Evolutionary conservation across 2,329 filamentous ascomycete genomes (phyloP).

Genomic region (Trichoderma gracile): DNA sequence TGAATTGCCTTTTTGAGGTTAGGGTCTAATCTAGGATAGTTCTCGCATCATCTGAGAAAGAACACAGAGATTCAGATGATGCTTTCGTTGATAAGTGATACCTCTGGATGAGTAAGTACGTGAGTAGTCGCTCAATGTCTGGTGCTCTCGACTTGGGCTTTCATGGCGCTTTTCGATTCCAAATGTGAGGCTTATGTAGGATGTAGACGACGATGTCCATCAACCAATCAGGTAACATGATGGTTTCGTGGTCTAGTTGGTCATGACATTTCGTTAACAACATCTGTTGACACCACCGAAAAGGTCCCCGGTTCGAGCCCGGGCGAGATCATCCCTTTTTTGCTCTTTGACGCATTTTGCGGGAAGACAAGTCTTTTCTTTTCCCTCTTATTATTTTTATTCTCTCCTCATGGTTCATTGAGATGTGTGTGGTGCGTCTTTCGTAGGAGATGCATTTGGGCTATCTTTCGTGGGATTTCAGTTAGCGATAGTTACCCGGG

Average conservation of each 20-base stretch:
- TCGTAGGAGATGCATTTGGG: no score
- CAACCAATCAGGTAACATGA: slow-evolving; percentile 21
- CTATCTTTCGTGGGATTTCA: no score
- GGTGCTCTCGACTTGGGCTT: no score
- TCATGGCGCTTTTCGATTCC: no score
- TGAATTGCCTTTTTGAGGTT: background rate
- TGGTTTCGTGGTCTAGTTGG: slow-evolving; percentile 28
- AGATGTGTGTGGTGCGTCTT: no score
- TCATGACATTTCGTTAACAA: slow-evolving; percentile 28
- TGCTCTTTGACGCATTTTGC: background rate
- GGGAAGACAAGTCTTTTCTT: background rate
- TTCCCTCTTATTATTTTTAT: background rate
- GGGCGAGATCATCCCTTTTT: slow-evolving; percentile 25
- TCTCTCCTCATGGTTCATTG: no score
- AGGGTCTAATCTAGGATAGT: background rate
- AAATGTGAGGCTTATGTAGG: background rate
- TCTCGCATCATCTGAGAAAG: no score
- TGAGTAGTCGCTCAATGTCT: no score
- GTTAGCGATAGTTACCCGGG: no score
- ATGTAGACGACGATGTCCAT: background rate
- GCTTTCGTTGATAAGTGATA: no score
- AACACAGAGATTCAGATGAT: no score
- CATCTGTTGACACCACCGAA: slow-evolving; percentile 26
- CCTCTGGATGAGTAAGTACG: no score
- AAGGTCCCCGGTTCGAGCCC: slow-evolving; percentile 28